Percentiles rank a stretch among this genome's conserved stretches.
These are phyloP conservation scores for Reutealis trisperma DNA, from an alignment of 345 rosid species.

Conservation along the genomic window DNA sequence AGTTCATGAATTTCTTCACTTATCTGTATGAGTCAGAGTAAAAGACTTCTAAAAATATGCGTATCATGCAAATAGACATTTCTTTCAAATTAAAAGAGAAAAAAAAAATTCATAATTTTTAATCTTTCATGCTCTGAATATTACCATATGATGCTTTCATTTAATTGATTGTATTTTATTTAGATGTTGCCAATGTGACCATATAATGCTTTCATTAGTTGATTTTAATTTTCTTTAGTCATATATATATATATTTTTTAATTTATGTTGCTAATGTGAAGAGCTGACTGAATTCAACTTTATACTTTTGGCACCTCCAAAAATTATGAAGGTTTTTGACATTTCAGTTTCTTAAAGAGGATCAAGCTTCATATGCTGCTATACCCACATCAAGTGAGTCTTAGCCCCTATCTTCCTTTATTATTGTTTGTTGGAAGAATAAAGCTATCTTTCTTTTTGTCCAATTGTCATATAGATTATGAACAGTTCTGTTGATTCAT, in stretches of 20 bases:
- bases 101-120: too few relatives aligned
- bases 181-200: not conserved
- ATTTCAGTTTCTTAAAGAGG: constrained; percentile 62
- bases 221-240: not conserved
- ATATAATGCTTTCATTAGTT: not conserved
- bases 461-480: not conserved
- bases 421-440: constrained; percentile 10
- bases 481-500: not conserved
- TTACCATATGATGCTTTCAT: not conserved
- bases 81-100: constrained; percentile 6
- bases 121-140: not conserved
- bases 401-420: constrained; percentile 6
- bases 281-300: constrained; percentile 22
- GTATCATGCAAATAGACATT: constrained; percentile 14
- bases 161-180: not conserved
- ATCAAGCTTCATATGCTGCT: constrained; percentile 37
- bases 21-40: constrained; percentile 13
- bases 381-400: constrained; percentile 44
- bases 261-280: constrained; percentile 7
- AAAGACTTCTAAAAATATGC: not conserved
- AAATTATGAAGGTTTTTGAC: constrained; percentile 68
- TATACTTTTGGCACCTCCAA: constrained; percentile 20
- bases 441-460: not conserved
- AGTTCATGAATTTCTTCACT: not conserved
- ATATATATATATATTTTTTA: too few relatives aligned